Evolutionary conservation across 2,329 filamentous ascomycete genomes (phyloP), one percentile per base, ranked within the genome.

Genomic region (Cylindrodendrum hubeiense): DNA sequence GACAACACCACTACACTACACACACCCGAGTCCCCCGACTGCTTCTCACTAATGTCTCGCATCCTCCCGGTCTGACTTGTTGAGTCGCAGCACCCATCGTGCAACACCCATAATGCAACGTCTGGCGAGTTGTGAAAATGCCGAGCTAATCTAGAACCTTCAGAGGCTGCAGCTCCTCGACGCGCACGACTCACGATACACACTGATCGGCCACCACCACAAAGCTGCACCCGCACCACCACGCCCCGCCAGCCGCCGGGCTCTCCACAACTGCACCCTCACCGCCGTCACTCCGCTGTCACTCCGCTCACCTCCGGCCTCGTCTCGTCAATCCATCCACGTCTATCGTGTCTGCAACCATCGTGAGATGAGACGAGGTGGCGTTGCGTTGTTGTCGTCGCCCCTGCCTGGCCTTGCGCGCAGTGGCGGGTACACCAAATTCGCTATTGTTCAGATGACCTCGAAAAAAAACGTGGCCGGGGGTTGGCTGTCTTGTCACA

Each of bases 401-500:
- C 67, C 65, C 59, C 55, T 65, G 58, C 53, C 52, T 50, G 60
- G 53, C 60, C 62, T 62, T 34, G 47, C 44, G 33, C 49, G 56
- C 62, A 50, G 52, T 52, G 53, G 67, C 69, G 69, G 71, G 66
- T 65, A 66, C 60, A 60, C 47, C 47, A 70, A 68, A 54, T 52
- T 61, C 66, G 63, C 63, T 54, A 47, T 43, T 72, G 68, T 70
- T 68, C 70, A 67, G 71, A 73, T 74, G 71, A 74, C 71, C 71
- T 65, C 59, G 43, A 60, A 67, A 65, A 61, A 67, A 63, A 68
- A 56, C 57, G 58, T 49, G 55, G 59, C 67, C 51, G 41, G 67
- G 67, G 46, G 63, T 63, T 51, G 33, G 33, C 47, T 37, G 56
- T 60, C 44, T 56, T 63, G 53, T 62, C 55, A 55, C 60, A 53